These are phyloP conservation scores for Quercus cerris DNA, from an alignment of 306 rosid genomes.

Conservation along the genomic window DNA sequence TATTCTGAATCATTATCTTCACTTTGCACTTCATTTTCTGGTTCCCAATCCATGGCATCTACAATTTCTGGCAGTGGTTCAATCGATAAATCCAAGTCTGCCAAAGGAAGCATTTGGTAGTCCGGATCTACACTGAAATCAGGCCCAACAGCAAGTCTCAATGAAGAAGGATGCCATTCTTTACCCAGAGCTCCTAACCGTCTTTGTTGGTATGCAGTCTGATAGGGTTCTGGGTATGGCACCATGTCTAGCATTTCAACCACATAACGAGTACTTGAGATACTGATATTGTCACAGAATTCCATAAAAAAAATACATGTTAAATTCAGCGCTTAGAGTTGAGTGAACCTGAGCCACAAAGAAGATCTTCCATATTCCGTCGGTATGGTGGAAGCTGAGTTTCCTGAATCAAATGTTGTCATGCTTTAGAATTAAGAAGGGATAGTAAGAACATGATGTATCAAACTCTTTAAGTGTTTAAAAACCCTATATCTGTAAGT, in stretches of 20 bases:
- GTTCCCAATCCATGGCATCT: conserved; percentile 94
- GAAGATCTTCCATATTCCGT: conserved; percentile 90
- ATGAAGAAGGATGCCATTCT: conserved; percentile 87
- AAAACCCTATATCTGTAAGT: not conserved
- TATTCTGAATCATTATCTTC: conserved; percentile 93
- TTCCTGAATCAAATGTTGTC: conserved; percentile 61
- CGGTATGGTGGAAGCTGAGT: conserved; percentile 84
- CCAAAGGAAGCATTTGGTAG: conserved; percentile 86
- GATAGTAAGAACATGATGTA: not conserved
- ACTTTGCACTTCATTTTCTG: conserved; percentile 76
- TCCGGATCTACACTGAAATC: conserved; percentile 92
- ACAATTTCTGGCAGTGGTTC: conserved; percentile 83
- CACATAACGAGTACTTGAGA: conserved; percentile 34
- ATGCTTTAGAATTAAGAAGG: conserved; percentile 23
- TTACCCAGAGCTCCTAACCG: conserved; percentile 88
- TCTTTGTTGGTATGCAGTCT: conserved; percentile 81
- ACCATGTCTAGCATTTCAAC: conserved; percentile 68
- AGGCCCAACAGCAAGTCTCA: conserved; percentile 82
- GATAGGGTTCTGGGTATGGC: conserved; percentile 97
- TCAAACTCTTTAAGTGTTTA: not conserved
- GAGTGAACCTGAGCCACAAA: conserved; percentile 85
- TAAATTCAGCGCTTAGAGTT: conserved; percentile 18
- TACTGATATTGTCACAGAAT: conserved; percentile 5
- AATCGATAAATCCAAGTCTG: conserved; percentile 66
- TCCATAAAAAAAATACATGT: not conserved